Conservation (phyloP, 2,329 filamentous ascomycete genomes). For the Mycosphaerelloides madeirae region DNA sequence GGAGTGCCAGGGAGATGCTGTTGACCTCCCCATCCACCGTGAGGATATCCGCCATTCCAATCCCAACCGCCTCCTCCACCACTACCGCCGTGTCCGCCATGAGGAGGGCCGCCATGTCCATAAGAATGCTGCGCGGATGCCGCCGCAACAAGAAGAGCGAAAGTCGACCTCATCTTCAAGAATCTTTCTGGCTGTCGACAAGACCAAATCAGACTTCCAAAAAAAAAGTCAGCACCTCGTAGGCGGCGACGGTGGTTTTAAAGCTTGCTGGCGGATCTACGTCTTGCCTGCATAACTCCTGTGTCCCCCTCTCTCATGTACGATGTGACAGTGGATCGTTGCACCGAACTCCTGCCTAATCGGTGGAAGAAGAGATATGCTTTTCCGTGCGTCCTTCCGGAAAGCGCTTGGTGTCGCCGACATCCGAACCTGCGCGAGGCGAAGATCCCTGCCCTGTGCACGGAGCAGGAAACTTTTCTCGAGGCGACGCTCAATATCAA, state of each 20-base stretch:
- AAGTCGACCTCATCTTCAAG: not conserved
- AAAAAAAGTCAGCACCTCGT: too few species aligned
- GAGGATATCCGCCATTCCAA: conserved; percentile 12
- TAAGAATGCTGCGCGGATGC: conserved; percentile 1
- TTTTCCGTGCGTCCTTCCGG: not conserved
- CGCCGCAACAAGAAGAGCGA: conserved; percentile 1
- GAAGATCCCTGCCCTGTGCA: not conserved
- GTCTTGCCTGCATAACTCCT: too few species aligned
- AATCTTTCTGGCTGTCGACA: too few species aligned
- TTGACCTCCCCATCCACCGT: conserved; percentile 6
- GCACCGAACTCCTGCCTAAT: not conserved
- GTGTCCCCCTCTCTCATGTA: too few species aligned
- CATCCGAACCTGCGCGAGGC: not conserved
- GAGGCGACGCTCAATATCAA: too few species aligned
- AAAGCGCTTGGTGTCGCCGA: not conserved
- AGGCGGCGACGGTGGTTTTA: too few species aligned
- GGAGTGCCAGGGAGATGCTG: conserved; percentile 8
- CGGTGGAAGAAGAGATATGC: not conserved
- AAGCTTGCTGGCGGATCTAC: too few species aligned
- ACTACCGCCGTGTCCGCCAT: conserved; percentile 5
- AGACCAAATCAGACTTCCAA: too few species aligned
- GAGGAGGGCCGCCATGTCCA: not conserved
- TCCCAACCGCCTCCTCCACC: conserved; percentile 7
- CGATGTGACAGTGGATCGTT: too few species aligned
- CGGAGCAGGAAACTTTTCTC: too few species aligned